Evolutionary conservation across 257 asterid genomes (phyloP).

Genomic region (Solanum habrochaites): DNA sequence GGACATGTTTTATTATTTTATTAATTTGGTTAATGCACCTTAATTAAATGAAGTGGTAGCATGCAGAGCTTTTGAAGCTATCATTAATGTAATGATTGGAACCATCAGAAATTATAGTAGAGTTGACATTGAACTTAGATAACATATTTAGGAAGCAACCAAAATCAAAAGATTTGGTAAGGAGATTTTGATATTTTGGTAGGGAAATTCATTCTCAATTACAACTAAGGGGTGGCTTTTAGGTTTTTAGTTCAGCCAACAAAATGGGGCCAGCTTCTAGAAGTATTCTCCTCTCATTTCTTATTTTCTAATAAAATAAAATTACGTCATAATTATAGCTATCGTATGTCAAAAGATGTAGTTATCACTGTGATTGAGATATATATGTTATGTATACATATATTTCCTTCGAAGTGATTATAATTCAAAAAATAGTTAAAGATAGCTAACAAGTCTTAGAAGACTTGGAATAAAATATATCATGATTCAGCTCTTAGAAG

Average conservation of each 20-base stretch:
- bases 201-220: not conserved
- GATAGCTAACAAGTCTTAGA: not conserved
- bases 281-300: not conserved
- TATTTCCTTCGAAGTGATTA: not conserved
- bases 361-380: not conserved
- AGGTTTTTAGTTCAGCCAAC: slow-evolving; percentile 2
- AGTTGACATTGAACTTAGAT: not conserved
- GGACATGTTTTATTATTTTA: not conserved
- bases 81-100: not conserved
- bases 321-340: not conserved
- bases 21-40: not conserved
- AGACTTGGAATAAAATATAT: not conserved
- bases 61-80: not conserved
- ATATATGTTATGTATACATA: not conserved
- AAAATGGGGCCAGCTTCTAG: slow-evolving; percentile 1
- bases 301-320: not conserved
- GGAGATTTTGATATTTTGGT: not conserved
- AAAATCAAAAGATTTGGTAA: not conserved
- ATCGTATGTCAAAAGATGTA: not conserved
- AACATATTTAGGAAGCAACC: not conserved
- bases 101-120: not conserved
- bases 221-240: not conserved
- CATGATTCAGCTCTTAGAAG: not conserved
- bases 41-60: not conserved
- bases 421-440: not conserved